phyloP scores from a whole-genome alignment of 2,329 filamentous ascomycete genomes.

The Alternaria dauci region DNA sequence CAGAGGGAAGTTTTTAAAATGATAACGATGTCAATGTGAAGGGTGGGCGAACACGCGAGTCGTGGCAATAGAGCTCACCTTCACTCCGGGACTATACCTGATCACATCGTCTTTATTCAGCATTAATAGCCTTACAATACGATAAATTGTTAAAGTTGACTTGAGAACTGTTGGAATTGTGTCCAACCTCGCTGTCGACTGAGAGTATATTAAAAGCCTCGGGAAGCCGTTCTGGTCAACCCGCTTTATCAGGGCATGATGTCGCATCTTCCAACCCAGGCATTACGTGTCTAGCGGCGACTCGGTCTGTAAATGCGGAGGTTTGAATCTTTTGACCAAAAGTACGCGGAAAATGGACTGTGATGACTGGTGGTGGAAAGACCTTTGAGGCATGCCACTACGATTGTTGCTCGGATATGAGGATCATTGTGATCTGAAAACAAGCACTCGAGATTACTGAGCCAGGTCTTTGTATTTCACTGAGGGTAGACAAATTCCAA shows the following conservation, averaged over 20 bases:
- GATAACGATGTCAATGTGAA: not conserved
- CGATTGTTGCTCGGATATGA: not conserved
- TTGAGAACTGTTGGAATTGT: not conserved
- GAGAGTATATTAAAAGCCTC: not conserved
- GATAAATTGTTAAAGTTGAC: not conserved
- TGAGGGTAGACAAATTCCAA: not conserved
- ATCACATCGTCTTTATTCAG: not conserved
- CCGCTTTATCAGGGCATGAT: not conserved
- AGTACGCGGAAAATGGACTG: not conserved
- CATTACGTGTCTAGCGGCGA: not conserved
- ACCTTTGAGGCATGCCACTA: not conserved
- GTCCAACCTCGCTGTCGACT: not conserved
- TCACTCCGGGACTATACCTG: not conserved
- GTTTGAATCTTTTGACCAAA: not conserved
- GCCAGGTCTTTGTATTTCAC: not conserved
- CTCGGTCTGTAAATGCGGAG: not conserved
- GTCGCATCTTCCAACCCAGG: too few species aligned
- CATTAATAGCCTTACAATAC: not conserved
- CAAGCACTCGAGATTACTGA: not conserved
- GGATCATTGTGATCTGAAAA: not conserved
- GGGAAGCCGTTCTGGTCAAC: not conserved
- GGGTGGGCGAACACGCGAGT: not conserved
- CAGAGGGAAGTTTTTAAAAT: not conserved
- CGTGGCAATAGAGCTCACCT: not conserved
- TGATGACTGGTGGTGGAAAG: not conserved